Conservation (phyloP, 768 basidiomycete species). For the Leccinum truebloodii region DNA sequence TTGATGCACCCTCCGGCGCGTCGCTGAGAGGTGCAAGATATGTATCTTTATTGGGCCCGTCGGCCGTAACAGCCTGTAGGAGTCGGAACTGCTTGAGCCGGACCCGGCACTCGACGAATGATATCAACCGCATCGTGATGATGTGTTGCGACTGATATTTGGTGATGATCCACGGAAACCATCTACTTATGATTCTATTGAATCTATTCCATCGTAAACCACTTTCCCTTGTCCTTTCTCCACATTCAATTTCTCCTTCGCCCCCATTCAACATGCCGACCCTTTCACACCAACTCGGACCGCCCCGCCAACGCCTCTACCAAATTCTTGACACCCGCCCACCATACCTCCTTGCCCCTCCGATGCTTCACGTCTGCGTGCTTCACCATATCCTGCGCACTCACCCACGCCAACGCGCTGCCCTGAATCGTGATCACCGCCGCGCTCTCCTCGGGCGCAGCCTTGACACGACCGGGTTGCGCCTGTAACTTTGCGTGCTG, state of each 20-base stretch:
- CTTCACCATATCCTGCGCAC: slow-evolving; percentile 78
- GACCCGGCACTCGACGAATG: too few relatives aligned
- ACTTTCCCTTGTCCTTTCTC: not conserved
- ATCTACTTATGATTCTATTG: not conserved
- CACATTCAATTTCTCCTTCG: not conserved
- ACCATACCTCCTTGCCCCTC: slow-evolving; percentile 78
- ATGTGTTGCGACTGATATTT: too few relatives aligned
- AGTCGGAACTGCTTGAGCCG: too few relatives aligned
- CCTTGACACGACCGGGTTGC: slow-evolving; percentile 53
- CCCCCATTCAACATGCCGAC: not conserved
- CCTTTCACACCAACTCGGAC: slow-evolving; percentile 48
- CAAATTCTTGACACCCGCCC: slow-evolving; percentile 66
- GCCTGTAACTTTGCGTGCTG: slow-evolving; percentile 61
- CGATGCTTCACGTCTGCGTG: slow-evolving; percentile 92
- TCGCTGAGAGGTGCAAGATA: too few relatives aligned
- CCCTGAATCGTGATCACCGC: slow-evolving; percentile 93
- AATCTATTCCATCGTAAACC: not conserved
- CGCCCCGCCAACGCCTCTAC: slow-evolving; percentile 74
- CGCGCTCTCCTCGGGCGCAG: slow-evolving; percentile 65
- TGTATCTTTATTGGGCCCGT: too few relatives aligned
- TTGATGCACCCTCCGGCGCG: too few relatives aligned
- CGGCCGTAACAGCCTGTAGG: too few relatives aligned
- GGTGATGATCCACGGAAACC: too few relatives aligned
- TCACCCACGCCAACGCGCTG: slow-evolving; percentile 77
- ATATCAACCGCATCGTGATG: too few relatives aligned